Percentiles rank a stretch among this genome's conserved stretches.
phyloP scores from a whole-genome alignment of 2,329 filamentous ascomycete genomes.

The Colletotrichum plurivorum region DNA sequence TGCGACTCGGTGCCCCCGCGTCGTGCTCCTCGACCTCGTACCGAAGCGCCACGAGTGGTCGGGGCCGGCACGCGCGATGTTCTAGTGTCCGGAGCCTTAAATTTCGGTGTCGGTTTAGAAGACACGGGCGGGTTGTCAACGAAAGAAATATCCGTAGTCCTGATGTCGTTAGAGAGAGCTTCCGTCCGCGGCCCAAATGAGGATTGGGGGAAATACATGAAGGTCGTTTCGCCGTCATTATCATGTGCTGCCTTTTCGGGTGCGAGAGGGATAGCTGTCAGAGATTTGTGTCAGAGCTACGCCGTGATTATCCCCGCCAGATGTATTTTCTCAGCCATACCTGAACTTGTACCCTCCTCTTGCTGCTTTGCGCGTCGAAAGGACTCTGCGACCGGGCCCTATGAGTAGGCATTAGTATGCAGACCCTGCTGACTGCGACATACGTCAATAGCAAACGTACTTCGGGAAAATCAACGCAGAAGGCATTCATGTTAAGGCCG shows the following conservation, averaged over 20 bases:
- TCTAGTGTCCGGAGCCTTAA: slow-evolving; percentile 55
- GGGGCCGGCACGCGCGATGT: slow-evolving; percentile 63
- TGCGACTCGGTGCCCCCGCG: slow-evolving; percentile 48
- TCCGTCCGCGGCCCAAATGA: too few relatives aligned
- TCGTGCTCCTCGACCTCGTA: slow-evolving; percentile 46
- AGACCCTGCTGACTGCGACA: slow-evolving; percentile 9
- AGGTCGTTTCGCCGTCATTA: slow-evolving; percentile 81
- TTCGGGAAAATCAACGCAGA: slow-evolving; percentile 98
- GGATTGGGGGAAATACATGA: slow-evolving; percentile 69
- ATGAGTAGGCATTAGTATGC: neutral
- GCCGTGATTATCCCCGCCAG: neutral
- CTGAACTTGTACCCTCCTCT: slow-evolving; percentile 54
- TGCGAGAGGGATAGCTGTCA: neutral
- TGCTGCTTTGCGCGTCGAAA: slow-evolving; percentile 77
- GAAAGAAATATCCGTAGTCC: slow-evolving; percentile 93
- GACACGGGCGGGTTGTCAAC: slow-evolving; percentile 83
- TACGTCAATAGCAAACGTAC: slow-evolving; percentile 59
- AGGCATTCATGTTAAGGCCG: slow-evolving; percentile 98
- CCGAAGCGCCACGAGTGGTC: slow-evolving; percentile 56
- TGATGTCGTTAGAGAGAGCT: slow-evolving; percentile 53
- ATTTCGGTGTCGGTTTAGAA: slow-evolving; percentile 64
- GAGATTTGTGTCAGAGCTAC: neutral
- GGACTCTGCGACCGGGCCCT: slow-evolving; percentile 88
- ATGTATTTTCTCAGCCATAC: slow-evolving; percentile 2
- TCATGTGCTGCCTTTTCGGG: slow-evolving; percentile 52